Evolutionary conservation across 164 flowering plant genomes (phyloP).

Genomic region (Aristolochia californica): DNA sequence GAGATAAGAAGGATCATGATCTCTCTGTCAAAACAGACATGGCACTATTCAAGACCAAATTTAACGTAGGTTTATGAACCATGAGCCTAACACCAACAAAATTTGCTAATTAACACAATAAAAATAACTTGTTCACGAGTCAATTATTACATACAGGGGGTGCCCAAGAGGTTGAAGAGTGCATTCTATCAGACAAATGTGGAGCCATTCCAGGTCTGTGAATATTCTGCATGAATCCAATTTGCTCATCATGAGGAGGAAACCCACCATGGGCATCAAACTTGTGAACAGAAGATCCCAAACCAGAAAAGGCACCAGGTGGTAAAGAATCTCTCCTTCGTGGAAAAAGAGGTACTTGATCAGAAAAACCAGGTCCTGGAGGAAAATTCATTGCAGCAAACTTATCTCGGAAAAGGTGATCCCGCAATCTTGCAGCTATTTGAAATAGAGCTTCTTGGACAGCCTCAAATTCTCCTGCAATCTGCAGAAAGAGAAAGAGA

Average conservation of each 20-base stretch:
- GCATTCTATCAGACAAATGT: conserved; percentile 49
- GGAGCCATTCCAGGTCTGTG: conserved; percentile 54
- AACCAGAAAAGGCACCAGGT: conserved; percentile 41
- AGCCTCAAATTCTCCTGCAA: conserved; percentile 70
- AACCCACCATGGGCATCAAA: conserved; percentile 43
- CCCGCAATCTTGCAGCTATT: conserved; percentile 59
- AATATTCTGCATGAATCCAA: conserved; percentile 47
- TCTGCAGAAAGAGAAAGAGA: conserved; percentile 29
- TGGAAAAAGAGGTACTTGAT: conserved; percentile 48
- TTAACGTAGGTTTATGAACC: too few relatives aligned
- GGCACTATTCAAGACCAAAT: too few relatives aligned
- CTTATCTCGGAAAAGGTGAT: conserved; percentile 62
- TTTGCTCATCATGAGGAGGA: conserved; percentile 53
- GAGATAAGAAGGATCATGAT: too few relatives aligned
- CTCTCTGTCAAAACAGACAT: too few relatives aligned
- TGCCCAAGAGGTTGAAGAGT: conserved; percentile 52
- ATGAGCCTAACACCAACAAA: too few relatives aligned
- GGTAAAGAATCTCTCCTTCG: conserved; percentile 70
- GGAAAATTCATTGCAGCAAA: conserved; percentile 44
- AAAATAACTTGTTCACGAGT: too few relatives aligned
- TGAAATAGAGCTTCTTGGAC: conserved; percentile 89
- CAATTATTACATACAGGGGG: conserved; percentile 39
- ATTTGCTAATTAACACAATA: too few relatives aligned
- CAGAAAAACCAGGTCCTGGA: conserved; percentile 43
- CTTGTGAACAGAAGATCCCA: conserved; percentile 48